phyloP scores from a whole-genome alignment of 371 early-diverging fungal genomes.

The Mucor circinelloides region DNA sequence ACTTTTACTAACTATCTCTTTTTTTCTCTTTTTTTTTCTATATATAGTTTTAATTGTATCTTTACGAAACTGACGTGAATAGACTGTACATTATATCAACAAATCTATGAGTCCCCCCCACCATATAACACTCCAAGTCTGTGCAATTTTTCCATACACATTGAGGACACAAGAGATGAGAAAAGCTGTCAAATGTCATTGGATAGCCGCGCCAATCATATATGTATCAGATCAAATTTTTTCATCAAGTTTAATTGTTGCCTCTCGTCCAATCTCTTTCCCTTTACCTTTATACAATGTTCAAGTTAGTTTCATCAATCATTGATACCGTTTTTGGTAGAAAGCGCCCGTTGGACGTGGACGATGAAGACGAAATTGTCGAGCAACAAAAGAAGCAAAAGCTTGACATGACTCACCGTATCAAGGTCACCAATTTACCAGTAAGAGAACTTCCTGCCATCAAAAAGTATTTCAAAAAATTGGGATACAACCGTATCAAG shows the following conservation, averaged over 20 bases:
- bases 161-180: not conserved
- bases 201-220: not conserved
- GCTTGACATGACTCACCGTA: constrained; percentile 24
- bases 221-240: not conserved
- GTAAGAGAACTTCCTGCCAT: constrained; percentile 21
- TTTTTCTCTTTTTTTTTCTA: too few relatives aligned
- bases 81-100: not conserved
- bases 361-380: not conserved
- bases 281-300: constrained; percentile 6
- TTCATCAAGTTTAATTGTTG: not conserved
- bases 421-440: constrained; percentile 45
- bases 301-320: constrained; percentile 23
- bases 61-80: too few relatives aligned
- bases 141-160: not conserved
- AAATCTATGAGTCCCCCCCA: not conserved
- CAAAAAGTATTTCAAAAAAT: constrained; percentile 30
- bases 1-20: too few relatives aligned
- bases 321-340: constrained; percentile 19
- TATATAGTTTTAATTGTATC: too few relatives aligned
- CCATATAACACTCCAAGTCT: too few relatives aligned
- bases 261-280: not conserved
- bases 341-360: constrained; percentile 24
- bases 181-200: not conserved
- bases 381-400: constrained; percentile 23
- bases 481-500: constrained; percentile 37